Conservation (phyloP, 78 protist species). For the Neovahlkampfia damariscottae region DNA sequence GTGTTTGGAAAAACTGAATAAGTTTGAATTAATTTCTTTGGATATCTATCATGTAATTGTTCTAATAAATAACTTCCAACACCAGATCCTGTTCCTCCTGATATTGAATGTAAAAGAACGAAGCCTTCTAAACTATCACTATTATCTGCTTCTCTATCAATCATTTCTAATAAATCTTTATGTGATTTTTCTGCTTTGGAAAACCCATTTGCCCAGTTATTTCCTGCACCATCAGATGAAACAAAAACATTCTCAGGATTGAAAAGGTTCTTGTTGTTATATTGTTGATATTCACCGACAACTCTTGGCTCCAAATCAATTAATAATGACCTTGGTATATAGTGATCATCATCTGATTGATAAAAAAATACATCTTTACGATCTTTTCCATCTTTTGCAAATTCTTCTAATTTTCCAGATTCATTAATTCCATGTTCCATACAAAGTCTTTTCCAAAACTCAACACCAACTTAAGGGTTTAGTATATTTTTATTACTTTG, state of each 20-base stretch:
- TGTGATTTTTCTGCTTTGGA: constrained; percentile 9
- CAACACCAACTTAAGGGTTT: constrained; percentile 75
- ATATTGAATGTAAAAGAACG: constrained; percentile 82
- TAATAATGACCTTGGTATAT: constrained; percentile 93
- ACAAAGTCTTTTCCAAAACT: constrained; percentile 95
- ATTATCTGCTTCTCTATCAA: constrained; percentile 96
- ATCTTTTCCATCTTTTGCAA: constrained; percentile 59
- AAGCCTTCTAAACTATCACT: constrained; percentile 90
- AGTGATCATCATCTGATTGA: constrained; percentile 96
- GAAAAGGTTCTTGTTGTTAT: too few relatives aligned
- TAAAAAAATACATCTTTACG: constrained; percentile 98
- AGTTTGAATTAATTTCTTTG: constrained; percentile 95
- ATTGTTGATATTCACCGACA: constrained; percentile 29
- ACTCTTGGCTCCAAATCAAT: constrained; percentile 97
- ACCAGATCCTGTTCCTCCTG: constrained; percentile 99
- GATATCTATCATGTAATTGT: constrained; percentile 79
- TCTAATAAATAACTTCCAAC: constrained; percentile 90
- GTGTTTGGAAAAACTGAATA: constrained; percentile 94
- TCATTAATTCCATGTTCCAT: constrained; percentile 93
- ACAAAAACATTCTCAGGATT: constrained; percentile 86
- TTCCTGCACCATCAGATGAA: constrained; percentile 86
- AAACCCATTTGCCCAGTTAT: constrained; percentile 87
- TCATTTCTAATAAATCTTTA: constrained; percentile 81
- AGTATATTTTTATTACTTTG: constrained; percentile 61
- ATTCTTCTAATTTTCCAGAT: constrained; percentile 75